A percentile compares a stretch with the other conserved stretches of the same genome.
phyloP scores from a whole-genome alignment of 148 eudicot species.

The Rhododendron ferrugineum region DNA sequence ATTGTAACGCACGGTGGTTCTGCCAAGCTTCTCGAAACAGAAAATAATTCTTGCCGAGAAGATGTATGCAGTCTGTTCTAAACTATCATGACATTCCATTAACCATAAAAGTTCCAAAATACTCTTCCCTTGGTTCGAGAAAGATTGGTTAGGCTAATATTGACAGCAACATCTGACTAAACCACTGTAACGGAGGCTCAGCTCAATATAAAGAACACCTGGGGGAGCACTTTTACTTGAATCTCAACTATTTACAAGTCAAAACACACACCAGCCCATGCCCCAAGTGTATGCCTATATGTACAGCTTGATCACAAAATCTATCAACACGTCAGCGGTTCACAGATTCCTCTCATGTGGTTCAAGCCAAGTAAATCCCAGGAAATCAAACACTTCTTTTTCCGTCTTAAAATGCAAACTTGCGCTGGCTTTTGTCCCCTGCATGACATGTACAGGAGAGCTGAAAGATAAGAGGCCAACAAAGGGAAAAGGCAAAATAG shows the following conservation, averaged over 20 bases:
- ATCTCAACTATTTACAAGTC: not conserved
- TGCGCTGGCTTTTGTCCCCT: constrained; percentile 56
- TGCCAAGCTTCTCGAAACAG: not conserved
- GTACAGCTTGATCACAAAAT: constrained; percentile 14
- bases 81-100: not conserved
- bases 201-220: not conserved
- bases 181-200: not conserved
- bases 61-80: not conserved
- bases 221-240: not conserved
- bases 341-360: constrained; percentile 84
- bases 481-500: not conserved
- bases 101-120: not conserved
- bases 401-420: constrained; percentile 78
- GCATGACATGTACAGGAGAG: constrained; percentile 3
- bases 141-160: not conserved
- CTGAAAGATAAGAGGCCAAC: not conserved
- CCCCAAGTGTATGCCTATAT: not conserved
- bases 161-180: not conserved
- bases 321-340: constrained; percentile 27
- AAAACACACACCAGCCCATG: not conserved
- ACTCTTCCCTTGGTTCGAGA: not conserved
- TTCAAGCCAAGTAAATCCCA: constrained; percentile 81
- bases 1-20: not conserved
- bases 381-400: constrained; percentile 80
- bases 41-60: not conserved